Conservation (phyloP, 345 rosid species). For the Aurinia saxatilis region DNA sequence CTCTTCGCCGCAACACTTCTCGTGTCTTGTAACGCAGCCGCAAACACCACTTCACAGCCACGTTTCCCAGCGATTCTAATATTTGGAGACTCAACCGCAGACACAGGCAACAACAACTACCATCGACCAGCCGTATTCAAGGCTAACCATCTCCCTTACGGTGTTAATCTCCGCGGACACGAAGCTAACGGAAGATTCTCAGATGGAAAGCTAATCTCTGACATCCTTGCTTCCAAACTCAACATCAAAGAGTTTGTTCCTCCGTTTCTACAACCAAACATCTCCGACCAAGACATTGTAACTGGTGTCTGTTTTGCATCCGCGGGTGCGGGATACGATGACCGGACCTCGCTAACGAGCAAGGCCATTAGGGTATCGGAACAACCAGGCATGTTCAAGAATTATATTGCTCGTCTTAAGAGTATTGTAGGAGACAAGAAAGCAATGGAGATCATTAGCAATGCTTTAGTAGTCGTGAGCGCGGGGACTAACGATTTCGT, state of each 20-base stretch:
- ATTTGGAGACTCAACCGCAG: constrained; percentile 12
- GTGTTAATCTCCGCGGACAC: background rate
- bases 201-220: constrained; percentile 1
- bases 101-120: constrained; percentile 14
- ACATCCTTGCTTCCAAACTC: background rate
- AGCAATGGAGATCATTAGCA: constrained; percentile 26
- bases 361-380: constrained; percentile 27
- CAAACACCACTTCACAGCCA: background rate
- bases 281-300: background rate
- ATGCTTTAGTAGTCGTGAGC: constrained; percentile 36
- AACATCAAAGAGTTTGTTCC: constrained; percentile 3
- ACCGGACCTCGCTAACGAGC: background rate
- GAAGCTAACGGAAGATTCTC: constrained; percentile 13
- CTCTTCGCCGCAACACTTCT: background rate
- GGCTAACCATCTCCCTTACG: constrained; percentile 9
- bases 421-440: constrained; percentile 29
- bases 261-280: constrained; percentile 9
- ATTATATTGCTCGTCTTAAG: background rate
- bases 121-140: background rate
- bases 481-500: constrained; percentile 48
- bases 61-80: constrained; percentile 9
- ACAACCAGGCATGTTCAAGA: constrained; percentile 34
- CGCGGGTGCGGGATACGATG: constrained; percentile 1
- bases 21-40: background rate
- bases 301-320: constrained; percentile 9